Evolutionary conservation across 352 stramenopile species (phyloP), one percentile per base, ranked within the genome.

Genomic region (Lagenidium giganteum): DNA sequence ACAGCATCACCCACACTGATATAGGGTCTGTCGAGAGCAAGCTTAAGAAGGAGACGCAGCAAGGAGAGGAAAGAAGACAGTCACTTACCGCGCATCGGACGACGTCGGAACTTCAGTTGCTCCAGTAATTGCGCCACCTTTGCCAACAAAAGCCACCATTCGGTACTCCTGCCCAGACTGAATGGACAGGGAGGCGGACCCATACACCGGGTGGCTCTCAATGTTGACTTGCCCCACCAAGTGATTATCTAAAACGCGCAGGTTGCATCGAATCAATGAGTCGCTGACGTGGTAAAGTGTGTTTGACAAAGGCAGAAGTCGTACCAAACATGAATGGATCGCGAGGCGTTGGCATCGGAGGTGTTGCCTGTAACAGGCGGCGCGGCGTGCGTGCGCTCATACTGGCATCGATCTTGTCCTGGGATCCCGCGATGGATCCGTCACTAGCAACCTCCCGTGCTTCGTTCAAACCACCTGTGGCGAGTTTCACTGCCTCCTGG

Each of bases 241-340:
- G n/a, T 70, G 67, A 24, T 81, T 84, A 36, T 84, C 71, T 83
- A 25, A 22, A 18, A 8, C 26, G 26, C 17, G 25, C 14, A 18
- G 25, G 26, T 3, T 40, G 33, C 38, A n/a, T n/a, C n/a, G n/a
- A 3, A 23, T 5, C 8, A 23, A 40, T 14, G 17, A 21, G 14
- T 7, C n/a, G 31, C 23, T 8, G 11, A 40, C 21, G 36, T 13
- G 13, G 17, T n/a, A 16, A 34, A 26, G 11, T 32, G 29, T 18
- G 22, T 17, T 36, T 4, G 18, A 24, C 23, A 3, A 20, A 20
- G 13, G 13, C 29, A 23, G 21, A 30, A 22, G 20, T 57, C 61
- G 48, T 36, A 76, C 65, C 65, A 45, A 77, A 77, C 58, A 77
- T 77, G 46, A 77, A 73, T 0, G 66, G 66, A 40, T 77, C 62